phyloP scores from a whole-genome alignment of 75 land plant species.

The Larix kaempferi region DNA sequence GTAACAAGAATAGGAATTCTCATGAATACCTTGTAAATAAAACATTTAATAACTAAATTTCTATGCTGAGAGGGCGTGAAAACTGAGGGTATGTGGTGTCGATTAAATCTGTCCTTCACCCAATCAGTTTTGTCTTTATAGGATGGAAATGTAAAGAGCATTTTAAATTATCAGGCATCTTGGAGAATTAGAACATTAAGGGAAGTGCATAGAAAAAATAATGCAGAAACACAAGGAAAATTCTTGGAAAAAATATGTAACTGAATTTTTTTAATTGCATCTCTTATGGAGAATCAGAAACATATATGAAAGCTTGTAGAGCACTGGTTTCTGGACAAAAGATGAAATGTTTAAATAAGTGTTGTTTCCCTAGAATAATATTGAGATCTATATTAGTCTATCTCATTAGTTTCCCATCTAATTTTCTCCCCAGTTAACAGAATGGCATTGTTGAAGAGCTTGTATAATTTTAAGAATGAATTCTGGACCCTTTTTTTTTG shows the following conservation, averaged over 20 bases:
- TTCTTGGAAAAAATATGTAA: background rate
- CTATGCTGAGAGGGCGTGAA: background rate
- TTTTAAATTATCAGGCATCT: too few species aligned
- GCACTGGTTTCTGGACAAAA: background rate
- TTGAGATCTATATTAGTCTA: too few species aligned
- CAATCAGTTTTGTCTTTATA: background rate
- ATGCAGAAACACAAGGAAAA: background rate
- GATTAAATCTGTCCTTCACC: background rate
- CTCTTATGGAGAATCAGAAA: background rate
- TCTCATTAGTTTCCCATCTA: too few species aligned
- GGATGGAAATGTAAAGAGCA: background rate
- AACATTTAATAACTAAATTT: background rate
- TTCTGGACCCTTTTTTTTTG: too few species aligned
- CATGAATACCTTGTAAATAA: background rate
- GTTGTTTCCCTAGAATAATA: background rate
- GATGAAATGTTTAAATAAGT: background rate
- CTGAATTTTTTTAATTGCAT: background rate
- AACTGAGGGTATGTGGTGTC: background rate
- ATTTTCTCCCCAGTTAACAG: too few species aligned
- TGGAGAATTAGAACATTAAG: background rate
- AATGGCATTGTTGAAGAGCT: too few species aligned
- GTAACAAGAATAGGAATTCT: background rate
- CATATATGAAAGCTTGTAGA: background rate
- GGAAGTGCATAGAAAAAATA: background rate
- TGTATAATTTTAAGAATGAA: too few species aligned